Evolutionary conservation across 805 yeast genomes (phyloP), one percentile per base, ranked within the genome.

Genomic region (Barnettozyma californica): DNA sequence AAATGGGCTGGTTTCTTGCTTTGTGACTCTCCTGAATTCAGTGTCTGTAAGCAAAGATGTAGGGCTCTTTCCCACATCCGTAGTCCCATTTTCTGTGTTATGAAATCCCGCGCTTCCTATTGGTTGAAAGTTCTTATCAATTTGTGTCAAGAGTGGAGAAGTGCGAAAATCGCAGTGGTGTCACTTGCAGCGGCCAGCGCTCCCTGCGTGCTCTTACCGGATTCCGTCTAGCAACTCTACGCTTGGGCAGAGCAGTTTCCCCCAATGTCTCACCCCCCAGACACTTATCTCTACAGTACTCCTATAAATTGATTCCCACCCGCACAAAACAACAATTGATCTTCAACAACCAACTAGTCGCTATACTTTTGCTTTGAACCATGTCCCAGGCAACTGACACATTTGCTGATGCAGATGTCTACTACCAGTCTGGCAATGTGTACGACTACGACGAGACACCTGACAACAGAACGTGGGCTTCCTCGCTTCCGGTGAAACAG

Each of bases 381-480:
- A 47, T 47, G 46, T 33, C 47, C 10, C 37, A 34, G 34, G 6
- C 20, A 7, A 33, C 39, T 14, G 52, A 49, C 43, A 34, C 46
- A 7, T 45, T 49, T 35, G 52, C 46, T 8, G 53, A 50, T 21
- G 47, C 50, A 14, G 53, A 50, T 36, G 51, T 44, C 33, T 50
- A 50, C 43, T 39, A 41, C 47, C 53, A 47, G 42, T 47, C 55
- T 11, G 46, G 50, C 29, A 37, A 45, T 20, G 56, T 55, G 26
- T 59, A 58, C 53, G 57, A 75, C 35, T 87, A 87, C 67, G 89
- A 86, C 58, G 92, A 86, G 64, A 74, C 79, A 26, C 83, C 87
- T 29, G 83, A 78, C 57, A 88, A 90, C 75, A 80, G 73, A 57
- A 84, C 96, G 4, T 92, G 98, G 98, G 97, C 97, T 21, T 80